Conservation (phyloP, 2,329 filamentous ascomycete species). For the Pseudocercospora macadamiae region DNA sequence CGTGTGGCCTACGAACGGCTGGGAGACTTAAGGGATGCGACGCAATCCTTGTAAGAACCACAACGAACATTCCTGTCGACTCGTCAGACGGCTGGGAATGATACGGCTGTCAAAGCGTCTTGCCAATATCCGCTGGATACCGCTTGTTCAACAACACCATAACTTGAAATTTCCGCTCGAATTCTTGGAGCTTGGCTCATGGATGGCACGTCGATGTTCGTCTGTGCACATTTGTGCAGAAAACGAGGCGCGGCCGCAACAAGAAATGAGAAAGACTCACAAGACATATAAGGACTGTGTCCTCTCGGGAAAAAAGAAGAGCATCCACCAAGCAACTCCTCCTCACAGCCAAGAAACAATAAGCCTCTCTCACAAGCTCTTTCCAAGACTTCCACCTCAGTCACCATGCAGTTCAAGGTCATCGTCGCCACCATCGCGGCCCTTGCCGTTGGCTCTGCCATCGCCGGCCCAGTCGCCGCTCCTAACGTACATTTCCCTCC, state of each 20-base stretch:
- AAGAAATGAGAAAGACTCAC: background rate
- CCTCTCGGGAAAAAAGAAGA: background rate
- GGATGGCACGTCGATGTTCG: too few relatives aligned
- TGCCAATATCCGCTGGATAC: background rate
- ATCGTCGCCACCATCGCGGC: constrained; percentile 15
- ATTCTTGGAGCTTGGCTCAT: background rate
- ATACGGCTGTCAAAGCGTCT: background rate
- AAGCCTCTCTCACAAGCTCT: background rate
- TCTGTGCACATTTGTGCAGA: too few relatives aligned
- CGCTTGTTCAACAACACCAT: background rate
- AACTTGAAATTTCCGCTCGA: background rate
- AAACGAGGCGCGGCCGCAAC: too few relatives aligned
- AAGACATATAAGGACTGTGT: background rate
- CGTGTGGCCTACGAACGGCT: background rate
- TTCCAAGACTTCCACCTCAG: background rate
- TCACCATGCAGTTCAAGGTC: constrained; percentile 17
- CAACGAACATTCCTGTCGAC: background rate
- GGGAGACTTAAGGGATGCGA: background rate
- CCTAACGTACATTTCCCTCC: background rate
- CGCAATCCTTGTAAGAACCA: background rate
- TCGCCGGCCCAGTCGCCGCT: constrained; percentile 13
- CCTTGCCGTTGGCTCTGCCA: constrained; percentile 14
- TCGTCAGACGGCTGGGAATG: background rate
- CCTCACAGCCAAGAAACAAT: background rate
- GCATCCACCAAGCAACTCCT: background rate